A percentile compares a stretch with the other conserved stretches of the same genome.
These are phyloP conservation scores for Carallia brachiata DNA, from an alignment of 345 rosid species.

Conservation along the genomic window DNA sequence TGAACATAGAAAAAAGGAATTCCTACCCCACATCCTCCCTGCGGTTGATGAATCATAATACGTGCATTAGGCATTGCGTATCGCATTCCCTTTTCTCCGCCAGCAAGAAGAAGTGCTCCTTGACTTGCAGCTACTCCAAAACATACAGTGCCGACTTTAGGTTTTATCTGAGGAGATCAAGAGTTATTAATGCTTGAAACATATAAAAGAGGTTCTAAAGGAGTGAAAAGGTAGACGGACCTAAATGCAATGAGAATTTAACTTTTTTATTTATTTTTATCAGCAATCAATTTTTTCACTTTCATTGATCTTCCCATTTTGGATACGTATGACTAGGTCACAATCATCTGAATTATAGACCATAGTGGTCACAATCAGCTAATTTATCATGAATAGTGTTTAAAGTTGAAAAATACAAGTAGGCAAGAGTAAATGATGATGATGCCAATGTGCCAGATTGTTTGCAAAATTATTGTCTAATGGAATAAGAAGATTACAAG, in stretches of 20 bases:
- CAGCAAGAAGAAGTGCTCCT: conserved; percentile 91
- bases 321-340: not conserved
- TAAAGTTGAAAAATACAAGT: conserved; percentile 1
- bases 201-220: not conserved
- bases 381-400: not conserved
- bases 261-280: not conserved
- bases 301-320: not conserved
- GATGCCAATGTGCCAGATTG: not conserved
- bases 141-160: conserved; percentile 90
- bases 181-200: not conserved
- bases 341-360: not conserved
- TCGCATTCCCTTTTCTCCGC: conserved; percentile 96
- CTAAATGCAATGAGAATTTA: not conserved
- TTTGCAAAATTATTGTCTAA: not conserved
- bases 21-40: conserved; percentile 85
- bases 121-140: conserved; percentile 97
- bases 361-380: not conserved
- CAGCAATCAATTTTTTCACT: not conserved
- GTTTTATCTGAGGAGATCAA: conserved; percentile 63
- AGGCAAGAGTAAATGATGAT: not conserved
- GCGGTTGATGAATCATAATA: conserved; percentile 92
- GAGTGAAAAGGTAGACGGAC: not conserved
- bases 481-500: not conserved
- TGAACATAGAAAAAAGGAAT: conserved; percentile 3
- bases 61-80: conserved; percentile 96